Evolutionary conservation across 2,329 filamentous ascomycete genomes (phyloP), one percentile per base, ranked within the genome.

Genomic region (Botrytis sinoallii): DNA sequence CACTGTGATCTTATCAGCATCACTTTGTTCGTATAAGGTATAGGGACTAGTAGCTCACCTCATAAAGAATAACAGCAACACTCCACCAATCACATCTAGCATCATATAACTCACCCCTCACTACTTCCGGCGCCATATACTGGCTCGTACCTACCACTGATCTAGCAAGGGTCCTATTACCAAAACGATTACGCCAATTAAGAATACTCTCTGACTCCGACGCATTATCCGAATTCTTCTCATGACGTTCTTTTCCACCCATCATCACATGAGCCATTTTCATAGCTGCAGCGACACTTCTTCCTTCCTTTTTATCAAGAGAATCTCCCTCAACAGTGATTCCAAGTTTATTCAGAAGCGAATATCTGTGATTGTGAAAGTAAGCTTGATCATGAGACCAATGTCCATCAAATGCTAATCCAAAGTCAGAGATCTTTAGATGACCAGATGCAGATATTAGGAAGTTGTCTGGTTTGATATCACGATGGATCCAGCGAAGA

Each of bases 401-500:
- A 81, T 97, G 93, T 0, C 95, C 95, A 80, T 98, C 93, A 80
- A 98, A 98, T 0, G 95, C 94, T 55, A 99, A 88, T 0, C 96
- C 95, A 82, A 99, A 99, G 79, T 99, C 96, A 0, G 95, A 97
- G 57, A 98, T 97, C 80, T 97, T 98, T 74, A 98, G 83, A 81
- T 99, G 96, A 0, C 96, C 95, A 29, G 92, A 92, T 0, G 93
- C 88, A 14, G 92, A 93, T 78, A 98, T 94, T 44, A 98, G 87
- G 79, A 99, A 98, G 79, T 99, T 99, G 85, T 98, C 95, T 0
- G 95, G 96, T 82, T 99, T 99, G 81, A 98, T 89, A 82, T 98
- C 96, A 29, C 95, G 92, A 81, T 99, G 96, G 66, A 99, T 97
- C 87, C 94, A 98, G 68, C 89, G 89, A 78, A 98, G 89, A 20